Conservation (phyloP, 306 rosid genomes). For the Trichosanthes cucumerina region DNA sequence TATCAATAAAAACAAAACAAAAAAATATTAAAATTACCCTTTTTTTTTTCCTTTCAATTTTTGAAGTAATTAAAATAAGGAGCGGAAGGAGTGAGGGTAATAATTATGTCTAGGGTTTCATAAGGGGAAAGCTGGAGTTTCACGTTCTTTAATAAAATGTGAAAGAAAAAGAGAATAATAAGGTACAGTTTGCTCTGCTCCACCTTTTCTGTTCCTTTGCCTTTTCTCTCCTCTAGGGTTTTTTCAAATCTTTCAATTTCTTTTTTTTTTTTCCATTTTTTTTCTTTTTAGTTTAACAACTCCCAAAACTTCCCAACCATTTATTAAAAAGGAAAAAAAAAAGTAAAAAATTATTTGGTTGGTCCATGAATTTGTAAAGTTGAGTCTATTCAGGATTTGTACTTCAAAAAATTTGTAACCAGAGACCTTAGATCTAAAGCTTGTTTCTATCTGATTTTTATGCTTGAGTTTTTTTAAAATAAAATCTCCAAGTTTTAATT, state of each 20-base stretch:
- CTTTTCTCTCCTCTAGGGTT: background rate
- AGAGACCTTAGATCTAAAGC: background rate
- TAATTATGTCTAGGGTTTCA: background rate
- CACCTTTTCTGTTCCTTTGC: conserved; percentile 1
- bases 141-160: background rate
- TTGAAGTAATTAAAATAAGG: background rate
- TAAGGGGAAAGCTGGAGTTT: background rate
- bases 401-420: background rate
- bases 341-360: background rate
- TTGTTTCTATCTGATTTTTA: background rate
- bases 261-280: background rate
- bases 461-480: no score
- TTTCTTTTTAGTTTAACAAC: no score
- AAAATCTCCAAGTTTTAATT: no score
- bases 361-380: background rate
- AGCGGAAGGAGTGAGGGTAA: background rate
- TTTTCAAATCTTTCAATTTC: background rate
- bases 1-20: background rate
- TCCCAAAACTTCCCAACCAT: background rate
- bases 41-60: background rate
- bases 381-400: background rate
- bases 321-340: background rate
- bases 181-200: conserved; percentile 2
- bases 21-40: background rate
- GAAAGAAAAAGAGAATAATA: conserved; percentile 6